Evolutionary conservation across 108 stramenopile species (phyloP).

Genomic region (Aurantiochytrium sp.): DNA sequence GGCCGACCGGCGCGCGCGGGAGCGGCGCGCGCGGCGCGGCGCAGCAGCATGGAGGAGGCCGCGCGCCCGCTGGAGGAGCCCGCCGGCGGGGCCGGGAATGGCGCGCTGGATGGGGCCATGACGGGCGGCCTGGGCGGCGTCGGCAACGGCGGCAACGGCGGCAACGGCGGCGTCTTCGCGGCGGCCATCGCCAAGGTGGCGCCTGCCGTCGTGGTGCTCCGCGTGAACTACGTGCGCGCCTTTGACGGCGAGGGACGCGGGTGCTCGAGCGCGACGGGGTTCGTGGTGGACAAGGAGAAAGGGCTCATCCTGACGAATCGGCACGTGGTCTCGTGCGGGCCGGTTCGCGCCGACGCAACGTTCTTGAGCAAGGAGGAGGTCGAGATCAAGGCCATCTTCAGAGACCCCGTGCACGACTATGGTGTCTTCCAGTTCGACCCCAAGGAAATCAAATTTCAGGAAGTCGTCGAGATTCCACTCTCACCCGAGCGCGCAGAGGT

Average conservation of each 20-base stretch:
- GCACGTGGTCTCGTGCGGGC: constrained; percentile 40
- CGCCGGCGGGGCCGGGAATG: too few species aligned
- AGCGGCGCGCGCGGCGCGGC: too few species aligned
- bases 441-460: constrained; percentile 29
- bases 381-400: constrained; percentile 30
- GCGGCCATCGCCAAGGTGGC: background rate
- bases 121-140: background rate
- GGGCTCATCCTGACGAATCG: constrained; percentile 47
- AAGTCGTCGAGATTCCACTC: constrained; percentile 33
- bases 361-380: constrained; percentile 51
- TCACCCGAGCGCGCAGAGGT: constrained; percentile 34
- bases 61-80: too few species aligned
- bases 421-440: constrained; percentile 39
- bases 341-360: constrained; percentile 33
- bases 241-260: constrained; percentile 9
- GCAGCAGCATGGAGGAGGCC: too few species aligned
- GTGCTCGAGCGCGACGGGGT: constrained; percentile 20
- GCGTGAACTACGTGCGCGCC: background rate
- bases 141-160: background rate
- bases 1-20: too few species aligned
- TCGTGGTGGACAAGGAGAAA: constrained; percentile 23
- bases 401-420: constrained; percentile 50
- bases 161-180: background rate
- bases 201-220: constrained; percentile 21
- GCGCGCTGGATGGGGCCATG: too few species aligned